phyloP scores from a whole-genome alignment of 2,329 filamentous ascomycete genomes.

The Rhynchosporium agropyri region DNA sequence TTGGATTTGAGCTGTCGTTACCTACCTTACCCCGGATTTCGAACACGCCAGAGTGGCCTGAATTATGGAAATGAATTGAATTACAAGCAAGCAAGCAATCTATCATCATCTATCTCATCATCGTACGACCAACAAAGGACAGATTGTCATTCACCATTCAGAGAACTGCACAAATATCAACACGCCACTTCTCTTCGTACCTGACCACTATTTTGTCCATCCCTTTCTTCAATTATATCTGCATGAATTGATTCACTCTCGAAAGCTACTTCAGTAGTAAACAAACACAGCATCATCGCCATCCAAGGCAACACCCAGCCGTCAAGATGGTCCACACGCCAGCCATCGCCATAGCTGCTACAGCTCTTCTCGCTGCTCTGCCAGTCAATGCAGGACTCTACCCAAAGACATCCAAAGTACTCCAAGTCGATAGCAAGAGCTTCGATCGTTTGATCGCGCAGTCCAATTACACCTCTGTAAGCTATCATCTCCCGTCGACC shows the following conservation, averaged over 20 bases:
- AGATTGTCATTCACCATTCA: constrained; percentile 28
- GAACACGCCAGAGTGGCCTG: constrained; percentile 34
- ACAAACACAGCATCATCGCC: constrained; percentile 27
- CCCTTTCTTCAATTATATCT: not conserved
- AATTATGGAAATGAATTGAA: too few relatives aligned
- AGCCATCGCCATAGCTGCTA: constrained; percentile 54
- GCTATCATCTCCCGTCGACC: constrained; percentile 36
- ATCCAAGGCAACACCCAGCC: not conserved
- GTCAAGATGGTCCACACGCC: constrained; percentile 56
- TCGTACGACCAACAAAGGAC: constrained; percentile 24
- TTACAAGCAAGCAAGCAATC: constrained; percentile 1
- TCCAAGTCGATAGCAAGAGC: constrained; percentile 77
- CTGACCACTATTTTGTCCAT: constrained; percentile 8
- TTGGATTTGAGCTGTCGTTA: not conserved
- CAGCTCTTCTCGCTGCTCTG: constrained; percentile 66
- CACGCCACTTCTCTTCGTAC: constrained; percentile 3
- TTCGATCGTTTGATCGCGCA: constrained; percentile 83
- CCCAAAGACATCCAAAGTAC: constrained; percentile 80
- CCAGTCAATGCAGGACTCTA: constrained; percentile 75
- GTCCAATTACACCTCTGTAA: constrained; percentile 89
- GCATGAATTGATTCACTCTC: constrained; percentile 29
- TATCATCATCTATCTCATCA: constrained; percentile 23
- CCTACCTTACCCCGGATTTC: constrained; percentile 33
- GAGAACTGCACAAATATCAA: constrained; percentile 9
- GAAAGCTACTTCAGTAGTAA: constrained; percentile 32